Base-by-base conservation (phyloP, 192 early-diverging fungal genomes). In the Backusella westeae region DNA sequence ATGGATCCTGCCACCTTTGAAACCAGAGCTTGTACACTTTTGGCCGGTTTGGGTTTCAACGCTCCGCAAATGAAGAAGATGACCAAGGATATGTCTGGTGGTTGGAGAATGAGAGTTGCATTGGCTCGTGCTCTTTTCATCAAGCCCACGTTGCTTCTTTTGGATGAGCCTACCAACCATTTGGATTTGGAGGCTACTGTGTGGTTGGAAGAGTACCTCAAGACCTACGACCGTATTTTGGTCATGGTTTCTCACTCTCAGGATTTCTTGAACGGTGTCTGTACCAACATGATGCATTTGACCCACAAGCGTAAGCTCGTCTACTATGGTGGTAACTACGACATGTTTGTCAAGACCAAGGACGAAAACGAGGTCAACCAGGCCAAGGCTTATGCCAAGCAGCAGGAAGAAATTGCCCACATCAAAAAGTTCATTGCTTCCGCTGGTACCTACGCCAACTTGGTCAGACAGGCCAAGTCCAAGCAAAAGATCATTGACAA, bases 401-500 rank as follows among this genome's bases (percentile, higher is more conserved):
- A 99, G 86, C 98, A 99, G 87, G 96, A 91, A 76, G 98, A 99
- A 89, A 99, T 99, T 82, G 95, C 91, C 59, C 95, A 99, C 87
- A 98, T 99, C 85, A 97, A 97, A 84, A 93, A 96, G 89, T 99
- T 99, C 85, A 98, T 98, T 87, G 93, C 96, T 38, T 96, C 95
- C 21, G 96, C 95, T 77, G 98, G 98, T 97, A 99, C 98, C 56
- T 99, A 97, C 85, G 93, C 98, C 80, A 99, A 99, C 89, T 90
- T 99, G 89, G 96, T 98, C 59, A 89, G 94, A 67, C 98, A 99
- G 87, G 98, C 98, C 71, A 98, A 99, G 89, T 96, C 95, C 41
- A 94, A 96, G 83, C 98, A 98, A 82, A 99, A 99, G 94, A 99
- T 98, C 84, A 92, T 99, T 56, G 98, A 99, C 88, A 99, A 99